Base-by-base conservation (phyloP, 176 grass and related monocot genomes). In the Oryza australiensis region DNA sequence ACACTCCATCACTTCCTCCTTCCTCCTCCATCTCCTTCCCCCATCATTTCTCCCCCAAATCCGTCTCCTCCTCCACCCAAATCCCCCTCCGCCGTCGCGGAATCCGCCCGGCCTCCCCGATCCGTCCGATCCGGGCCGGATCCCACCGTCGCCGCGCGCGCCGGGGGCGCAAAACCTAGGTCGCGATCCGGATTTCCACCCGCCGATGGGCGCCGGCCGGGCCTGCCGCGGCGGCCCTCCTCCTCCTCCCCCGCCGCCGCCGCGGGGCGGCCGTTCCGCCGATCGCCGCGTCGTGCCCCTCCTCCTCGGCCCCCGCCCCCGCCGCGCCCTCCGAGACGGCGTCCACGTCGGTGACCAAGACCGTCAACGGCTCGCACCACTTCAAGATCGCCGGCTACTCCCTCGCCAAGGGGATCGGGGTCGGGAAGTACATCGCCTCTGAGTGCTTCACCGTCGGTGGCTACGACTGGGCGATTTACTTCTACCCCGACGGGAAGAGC, bases 401-500 rank as follows among this genome's bases (percentile, higher is more conserved):
- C 32, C 92, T 97, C 29, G 82, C 90, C 16, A 97, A 97, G 75
- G 94, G 94, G 73, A 89, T 97, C 41, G 90, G 92, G 16, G 83
- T 97, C 26, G 94, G 94, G 9, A 97, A 97, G 83, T 97, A 92
- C 88, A 92, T 88, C 85, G 90, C 94, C 18, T 97, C 94, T 30
- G 94, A 97, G 73, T 83, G 90, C 65, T 97, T 97, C 86, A 60
- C 73, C 24, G 94, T 97, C 10, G 92, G 90, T 5, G 94, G 94
- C 5, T 97, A 92, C 64, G 94, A 97, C 30, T 97, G 94, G 94
- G 91, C 94, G 13, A 90, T 97, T 22, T 97, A 97, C 74, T 97
- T 97, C 86, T 97, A 97, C 88, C 94, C 94, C 22, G 94, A 97
- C 55, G 94, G 94, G 62, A 97, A 97, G 92, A 97, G 94, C 79